A percentile compares a stretch with the other conserved stretches of the same genome.
Conservation (phyloP, 2,329 filamentous ascomycete species). For the Achaetomium macrosporum region DNA sequence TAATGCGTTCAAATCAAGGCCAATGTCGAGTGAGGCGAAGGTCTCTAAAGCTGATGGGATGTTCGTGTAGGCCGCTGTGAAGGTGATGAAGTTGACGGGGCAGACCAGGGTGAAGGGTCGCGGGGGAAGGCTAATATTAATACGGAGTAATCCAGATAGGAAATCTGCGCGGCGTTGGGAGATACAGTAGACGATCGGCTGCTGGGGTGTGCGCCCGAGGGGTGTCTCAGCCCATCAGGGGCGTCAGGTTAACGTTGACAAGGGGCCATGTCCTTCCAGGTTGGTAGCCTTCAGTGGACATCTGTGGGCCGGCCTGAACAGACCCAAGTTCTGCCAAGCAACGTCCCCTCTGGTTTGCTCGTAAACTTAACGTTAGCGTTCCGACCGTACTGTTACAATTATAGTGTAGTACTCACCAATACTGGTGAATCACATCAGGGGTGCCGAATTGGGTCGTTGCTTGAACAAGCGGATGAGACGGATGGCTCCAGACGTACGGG, state of each 20-base stretch:
- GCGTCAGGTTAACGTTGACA: constrained; percentile 3
- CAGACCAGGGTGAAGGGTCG: neutral
- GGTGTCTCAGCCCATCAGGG: neutral
- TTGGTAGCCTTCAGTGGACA: neutral
- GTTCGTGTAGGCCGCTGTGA: too few species aligned
- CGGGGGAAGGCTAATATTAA: neutral
- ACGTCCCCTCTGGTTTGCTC: neutral
- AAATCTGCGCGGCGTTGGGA: constrained; percentile 7
- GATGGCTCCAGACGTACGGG: too few species aligned
- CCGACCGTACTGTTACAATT: too few species aligned
- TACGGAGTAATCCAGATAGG: neutral
- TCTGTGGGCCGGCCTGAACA: neutral
- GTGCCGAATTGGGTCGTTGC: too few species aligned
- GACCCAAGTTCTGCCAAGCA: neutral
- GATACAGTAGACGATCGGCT: constrained; percentile 7
- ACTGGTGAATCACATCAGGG: too few species aligned
- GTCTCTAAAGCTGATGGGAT: neutral
- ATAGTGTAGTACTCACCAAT: neutral
- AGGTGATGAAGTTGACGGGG: too few species aligned
- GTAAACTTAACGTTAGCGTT: neutral
- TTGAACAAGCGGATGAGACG: too few species aligned
- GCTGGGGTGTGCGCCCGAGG: constrained; percentile 2
- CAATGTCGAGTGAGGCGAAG: too few species aligned
- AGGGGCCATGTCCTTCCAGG: neutral
- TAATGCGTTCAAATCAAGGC: too few species aligned